A percentile compares a stretch with the other conserved stretches of the same genome.
These are phyloP conservation scores for Bimuria novae-zelandiae DNA, from an alignment of 2,329 filamentous ascomycete species.

Conservation along the genomic window DNA sequence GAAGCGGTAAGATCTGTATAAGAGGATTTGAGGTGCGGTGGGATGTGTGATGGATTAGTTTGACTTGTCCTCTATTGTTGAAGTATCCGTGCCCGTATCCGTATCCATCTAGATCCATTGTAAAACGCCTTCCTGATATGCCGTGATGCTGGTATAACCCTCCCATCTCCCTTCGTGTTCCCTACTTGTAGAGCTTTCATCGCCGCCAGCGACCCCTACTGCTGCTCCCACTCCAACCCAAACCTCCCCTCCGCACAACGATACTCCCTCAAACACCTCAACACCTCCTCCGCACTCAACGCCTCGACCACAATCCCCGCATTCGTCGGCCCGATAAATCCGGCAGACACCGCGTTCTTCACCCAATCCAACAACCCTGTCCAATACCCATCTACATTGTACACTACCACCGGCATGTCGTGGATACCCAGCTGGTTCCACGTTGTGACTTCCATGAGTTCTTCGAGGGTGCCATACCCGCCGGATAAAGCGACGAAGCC, in stretches of 20 bases:
- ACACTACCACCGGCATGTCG: constrained; percentile 71
- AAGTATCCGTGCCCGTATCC: too few species aligned
- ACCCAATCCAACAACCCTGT: constrained; percentile 86
- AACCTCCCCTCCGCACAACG: constrained; percentile 74
- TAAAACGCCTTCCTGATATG: too few species aligned
- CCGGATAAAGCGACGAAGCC: constrained; percentile 89
- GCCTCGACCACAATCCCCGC: constrained; percentile 80
- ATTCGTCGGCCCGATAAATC: constrained; percentile 76
- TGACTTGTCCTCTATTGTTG: too few species aligned
- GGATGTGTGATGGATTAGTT: too few species aligned
- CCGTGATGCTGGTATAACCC: too few species aligned
- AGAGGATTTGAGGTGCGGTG: too few species aligned
- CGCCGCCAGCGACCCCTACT: too few species aligned
- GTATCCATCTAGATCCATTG: too few species aligned
- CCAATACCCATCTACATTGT: constrained; percentile 92
- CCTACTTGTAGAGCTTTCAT: too few species aligned
- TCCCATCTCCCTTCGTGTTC: too few species aligned
- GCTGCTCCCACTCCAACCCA: constrained; percentile 76
- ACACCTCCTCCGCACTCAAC: constrained; percentile 70
- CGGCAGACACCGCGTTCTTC: constrained; percentile 70
- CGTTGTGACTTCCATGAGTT: constrained; percentile 86
- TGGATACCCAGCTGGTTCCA: constrained; percentile 99
- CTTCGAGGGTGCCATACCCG: constrained; percentile 94
- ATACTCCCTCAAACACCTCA: constrained; percentile 73
- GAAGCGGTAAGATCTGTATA: too few species aligned